phyloP scores from a whole-genome alignment of 306 rosid species.

The Prunus davidiana region DNA sequence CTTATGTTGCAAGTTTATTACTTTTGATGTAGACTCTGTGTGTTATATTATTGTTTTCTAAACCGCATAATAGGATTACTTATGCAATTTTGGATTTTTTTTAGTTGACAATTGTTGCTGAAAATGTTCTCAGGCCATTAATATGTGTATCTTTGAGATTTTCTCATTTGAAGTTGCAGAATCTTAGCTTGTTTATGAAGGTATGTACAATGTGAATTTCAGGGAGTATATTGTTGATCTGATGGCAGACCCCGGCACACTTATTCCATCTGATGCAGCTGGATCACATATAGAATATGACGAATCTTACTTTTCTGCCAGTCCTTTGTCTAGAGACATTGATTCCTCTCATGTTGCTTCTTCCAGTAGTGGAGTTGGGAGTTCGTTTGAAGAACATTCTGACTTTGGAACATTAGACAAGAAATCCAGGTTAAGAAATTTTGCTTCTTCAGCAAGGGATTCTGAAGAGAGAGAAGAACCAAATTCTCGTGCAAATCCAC shows the following conservation, averaged over 20 bases:
- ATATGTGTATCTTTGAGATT: conserved; percentile 7
- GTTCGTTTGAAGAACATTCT: conserved; percentile 69
- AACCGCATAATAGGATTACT: neutral
- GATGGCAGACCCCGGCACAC: conserved; percentile 98
- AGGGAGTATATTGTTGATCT: conserved; percentile 98
- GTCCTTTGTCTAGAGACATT: conserved; percentile 72
- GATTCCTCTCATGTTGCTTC: conserved; percentile 76
- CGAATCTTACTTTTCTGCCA: conserved; percentile 51
- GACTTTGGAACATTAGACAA: conserved; percentile 48
- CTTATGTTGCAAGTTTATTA: conserved; percentile 20
- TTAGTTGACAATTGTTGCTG: neutral
- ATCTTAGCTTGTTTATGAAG: conserved; percentile 23
- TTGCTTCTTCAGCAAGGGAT: conserved; percentile 42
- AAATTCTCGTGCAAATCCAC: conserved; percentile 15
- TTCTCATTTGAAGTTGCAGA: conserved; percentile 20
- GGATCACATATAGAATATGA: conserved; percentile 63
- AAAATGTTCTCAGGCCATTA: conserved; percentile 3
- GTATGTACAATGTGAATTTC: conserved; percentile 48
- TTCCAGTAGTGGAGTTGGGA: conserved; percentile 76
- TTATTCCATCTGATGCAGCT: conserved; percentile 81
- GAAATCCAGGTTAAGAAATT: conserved; percentile 44
- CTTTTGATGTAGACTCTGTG: conserved; percentile 9
- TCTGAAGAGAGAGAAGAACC: conserved; percentile 36
- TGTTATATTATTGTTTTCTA: neutral
- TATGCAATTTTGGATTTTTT: neutral